These are phyloP conservation scores for Nakazawaea holstii DNA, from an alignment of 805 yeast species.

Conservation along the genomic window DNA sequence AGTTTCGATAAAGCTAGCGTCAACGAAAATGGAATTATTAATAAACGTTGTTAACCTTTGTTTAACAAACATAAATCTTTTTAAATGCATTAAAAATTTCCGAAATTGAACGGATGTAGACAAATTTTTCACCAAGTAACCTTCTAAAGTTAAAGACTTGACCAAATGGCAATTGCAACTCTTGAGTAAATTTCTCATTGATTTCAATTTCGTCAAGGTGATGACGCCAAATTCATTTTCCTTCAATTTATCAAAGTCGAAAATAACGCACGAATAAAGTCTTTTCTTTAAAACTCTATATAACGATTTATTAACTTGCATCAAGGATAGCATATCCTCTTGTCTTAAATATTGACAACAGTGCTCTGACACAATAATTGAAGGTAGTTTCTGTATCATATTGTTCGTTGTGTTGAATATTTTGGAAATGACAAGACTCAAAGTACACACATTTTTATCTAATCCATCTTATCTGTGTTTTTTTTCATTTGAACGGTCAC, in stretches of 20 bases:
- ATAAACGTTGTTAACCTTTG: constrained; percentile 4
- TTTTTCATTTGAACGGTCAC: background rate
- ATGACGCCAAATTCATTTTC: background rate
- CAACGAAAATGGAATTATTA: constrained; percentile 2
- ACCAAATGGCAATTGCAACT: background rate
- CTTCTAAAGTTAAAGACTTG: constrained; percentile 1
- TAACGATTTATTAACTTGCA: background rate
- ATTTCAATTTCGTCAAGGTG: background rate
- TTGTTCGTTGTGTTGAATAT: background rate
- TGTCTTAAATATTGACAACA: background rate
- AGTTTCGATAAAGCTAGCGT: background rate
- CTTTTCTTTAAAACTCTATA: background rate
- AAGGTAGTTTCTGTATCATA: background rate
- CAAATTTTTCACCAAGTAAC: constrained; percentile 5
- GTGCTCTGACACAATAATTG: background rate
- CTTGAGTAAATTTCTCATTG: constrained; percentile 1
- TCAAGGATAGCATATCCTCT: background rate
- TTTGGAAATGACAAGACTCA: background rate
- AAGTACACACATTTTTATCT: background rate
- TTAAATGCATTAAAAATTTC: background rate
- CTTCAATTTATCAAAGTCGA: constrained; percentile 6
- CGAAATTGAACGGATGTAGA: background rate
- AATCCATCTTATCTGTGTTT: constrained; percentile 1
- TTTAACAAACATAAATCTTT: background rate
- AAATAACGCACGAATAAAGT: constrained; percentile 2